phyloP scores from a whole-genome alignment of 2,329 filamentous ascomycete species.

The Phyllosticta citrichinensis region DNA sequence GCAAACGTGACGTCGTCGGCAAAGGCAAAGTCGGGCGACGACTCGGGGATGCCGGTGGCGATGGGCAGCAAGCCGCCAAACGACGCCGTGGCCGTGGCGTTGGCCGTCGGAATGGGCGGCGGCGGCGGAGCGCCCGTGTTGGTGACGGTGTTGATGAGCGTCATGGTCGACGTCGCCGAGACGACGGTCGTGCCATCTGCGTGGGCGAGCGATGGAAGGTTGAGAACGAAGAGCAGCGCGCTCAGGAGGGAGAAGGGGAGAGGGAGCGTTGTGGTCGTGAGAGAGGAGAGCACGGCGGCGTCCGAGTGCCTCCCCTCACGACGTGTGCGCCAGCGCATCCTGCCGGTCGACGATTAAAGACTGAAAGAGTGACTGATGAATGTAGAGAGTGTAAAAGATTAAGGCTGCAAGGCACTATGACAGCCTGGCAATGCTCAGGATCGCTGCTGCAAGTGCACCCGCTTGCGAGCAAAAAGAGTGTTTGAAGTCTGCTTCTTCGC shows the following conservation, averaged over 20 bases:
- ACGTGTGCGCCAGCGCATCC: not conserved
- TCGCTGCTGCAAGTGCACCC: not conserved
- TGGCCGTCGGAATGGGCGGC: not conserved
- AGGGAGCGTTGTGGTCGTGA: not conserved
- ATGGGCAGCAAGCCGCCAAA: not conserved
- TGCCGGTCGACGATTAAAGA: not conserved
- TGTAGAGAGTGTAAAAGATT: not conserved
- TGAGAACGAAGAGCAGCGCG: not conserved
- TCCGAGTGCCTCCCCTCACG: not conserved
- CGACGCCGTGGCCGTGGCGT: slow-evolving; percentile 22
- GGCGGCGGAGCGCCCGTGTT: slow-evolving; percentile 23
- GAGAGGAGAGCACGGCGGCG: not conserved
- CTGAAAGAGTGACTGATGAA: not conserved
- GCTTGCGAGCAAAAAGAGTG: not conserved
- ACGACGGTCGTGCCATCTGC: not conserved
- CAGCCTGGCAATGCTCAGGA: not conserved
- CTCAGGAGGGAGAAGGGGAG: not conserved
- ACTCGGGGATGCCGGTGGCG: not conserved
- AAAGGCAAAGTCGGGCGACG: not conserved
- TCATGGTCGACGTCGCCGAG: slow-evolving; percentile 35
- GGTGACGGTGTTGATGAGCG: slow-evolving; percentile 48
- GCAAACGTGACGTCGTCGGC: not conserved
- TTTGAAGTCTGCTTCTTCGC: not conserved
- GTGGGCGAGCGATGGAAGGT: not conserved
- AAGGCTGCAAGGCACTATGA: not conserved